Evolutionary conservation across 768 basidiomycete species (phyloP).

Genomic region (button mushroom (Agaricus bisporus)): DNA sequence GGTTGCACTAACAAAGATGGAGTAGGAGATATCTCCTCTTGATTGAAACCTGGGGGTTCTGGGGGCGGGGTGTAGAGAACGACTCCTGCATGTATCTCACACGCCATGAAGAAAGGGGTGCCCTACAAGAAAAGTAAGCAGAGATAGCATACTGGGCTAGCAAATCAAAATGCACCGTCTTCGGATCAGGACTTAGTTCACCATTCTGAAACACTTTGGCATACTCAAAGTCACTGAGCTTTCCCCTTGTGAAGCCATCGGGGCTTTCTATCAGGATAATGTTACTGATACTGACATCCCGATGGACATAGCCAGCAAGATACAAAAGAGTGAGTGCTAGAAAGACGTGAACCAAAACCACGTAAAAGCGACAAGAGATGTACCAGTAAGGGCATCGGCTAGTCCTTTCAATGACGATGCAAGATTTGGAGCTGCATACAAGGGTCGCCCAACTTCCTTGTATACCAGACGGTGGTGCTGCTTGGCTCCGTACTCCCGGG

Average conservation of each 20-base stretch:
- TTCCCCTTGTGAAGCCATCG: not conserved
- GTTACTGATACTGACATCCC: slow-evolving; percentile 3
- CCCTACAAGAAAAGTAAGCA: too few relatives aligned
- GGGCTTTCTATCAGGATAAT: not conserved
- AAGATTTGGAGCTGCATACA: slow-evolving; percentile 24
- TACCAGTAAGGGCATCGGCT: not conserved
- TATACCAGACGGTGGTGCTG: not conserved
- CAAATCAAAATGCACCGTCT: not conserved
- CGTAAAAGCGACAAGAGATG: not conserved
- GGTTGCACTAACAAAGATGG: too few relatives aligned
- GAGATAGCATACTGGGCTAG: too few relatives aligned
- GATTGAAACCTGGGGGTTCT: too few relatives aligned
- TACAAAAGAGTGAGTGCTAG: slow-evolving; percentile 1
- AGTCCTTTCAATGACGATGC: not conserved
- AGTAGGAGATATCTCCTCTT: too few relatives aligned
- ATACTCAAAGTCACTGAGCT: slow-evolving; percentile 4
- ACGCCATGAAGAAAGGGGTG: too few relatives aligned
- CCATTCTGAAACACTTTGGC: not conserved
- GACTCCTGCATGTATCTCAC: too few relatives aligned
- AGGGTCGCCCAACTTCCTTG: not conserved
- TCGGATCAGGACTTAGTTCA: not conserved
- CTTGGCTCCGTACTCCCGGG: not conserved
- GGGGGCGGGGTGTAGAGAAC: too few relatives aligned
- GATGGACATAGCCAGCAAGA: slow-evolving; percentile 6
- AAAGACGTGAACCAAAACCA: not conserved